Evolutionary conservation across 1,284 basidiomycete genomes (phyloP).

Genomic region (Austroboletus niveus): DNA sequence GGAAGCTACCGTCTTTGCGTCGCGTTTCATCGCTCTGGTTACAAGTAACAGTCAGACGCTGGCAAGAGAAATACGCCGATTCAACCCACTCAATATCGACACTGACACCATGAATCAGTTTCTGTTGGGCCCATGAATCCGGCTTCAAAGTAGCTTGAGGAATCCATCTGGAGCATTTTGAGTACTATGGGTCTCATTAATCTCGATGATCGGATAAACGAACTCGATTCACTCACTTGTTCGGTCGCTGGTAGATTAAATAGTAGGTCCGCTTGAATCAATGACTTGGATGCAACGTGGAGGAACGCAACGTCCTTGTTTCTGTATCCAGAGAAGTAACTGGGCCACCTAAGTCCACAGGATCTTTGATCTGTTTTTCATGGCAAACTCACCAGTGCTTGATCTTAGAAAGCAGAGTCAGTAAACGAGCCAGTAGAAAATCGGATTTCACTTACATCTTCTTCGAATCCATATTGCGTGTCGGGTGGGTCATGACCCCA

Average conservation of each 20-base stretch:
- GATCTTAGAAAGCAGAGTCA: constrained; percentile 42
- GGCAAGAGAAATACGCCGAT: background rate
- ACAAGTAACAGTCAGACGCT: background rate
- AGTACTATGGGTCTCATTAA: constrained; percentile 38
- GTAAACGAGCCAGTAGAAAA: background rate
- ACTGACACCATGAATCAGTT: constrained; percentile 40
- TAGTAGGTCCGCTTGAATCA: constrained; percentile 87
- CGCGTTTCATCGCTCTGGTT: constrained; percentile 67
- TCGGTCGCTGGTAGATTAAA: constrained; percentile 88
- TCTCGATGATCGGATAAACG: background rate
- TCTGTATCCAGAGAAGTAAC: constrained; percentile 78
- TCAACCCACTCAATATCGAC: constrained; percentile 26
- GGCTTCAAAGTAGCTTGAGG: constrained; percentile 57
- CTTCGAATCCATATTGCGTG: constrained; percentile 79
- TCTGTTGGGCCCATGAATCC: constrained; percentile 56
- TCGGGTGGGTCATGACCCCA: constrained; percentile 63
- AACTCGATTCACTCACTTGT: constrained; percentile 54
- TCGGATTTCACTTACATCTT: constrained; percentile 52
- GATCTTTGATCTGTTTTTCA: background rate
- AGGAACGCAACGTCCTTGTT: constrained; percentile 92
- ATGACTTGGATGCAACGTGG: constrained; percentile 73
- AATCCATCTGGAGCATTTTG: constrained; percentile 45
- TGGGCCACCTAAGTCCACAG: constrained; percentile 28
- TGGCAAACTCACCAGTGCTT: constrained; percentile 50
- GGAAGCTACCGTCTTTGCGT: constrained; percentile 66